A percentile compares a stretch with the other conserved stretches of the same genome.
Conservation (phyloP, 2,329 filamentous ascomycete genomes). For the Fusarium sp. region DNA sequence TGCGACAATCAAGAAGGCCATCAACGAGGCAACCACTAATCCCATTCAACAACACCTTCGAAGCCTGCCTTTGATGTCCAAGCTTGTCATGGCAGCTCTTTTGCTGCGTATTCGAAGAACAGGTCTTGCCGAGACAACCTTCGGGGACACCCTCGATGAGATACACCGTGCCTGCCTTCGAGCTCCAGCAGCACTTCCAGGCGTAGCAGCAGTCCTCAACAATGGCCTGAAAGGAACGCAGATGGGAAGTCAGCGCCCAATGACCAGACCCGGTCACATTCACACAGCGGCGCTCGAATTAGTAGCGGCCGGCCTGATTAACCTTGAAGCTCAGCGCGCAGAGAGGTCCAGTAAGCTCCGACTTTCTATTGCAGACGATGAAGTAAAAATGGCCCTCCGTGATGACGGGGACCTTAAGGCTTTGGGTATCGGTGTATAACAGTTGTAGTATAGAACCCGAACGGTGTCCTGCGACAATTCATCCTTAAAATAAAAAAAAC, state of each 20-base stretch:
- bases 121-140: slow-evolving; percentile 85
- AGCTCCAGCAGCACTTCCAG: slow-evolving; percentile 48
- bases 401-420: slow-evolving; percentile 89
- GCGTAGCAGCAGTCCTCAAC: slow-evolving; percentile 50
- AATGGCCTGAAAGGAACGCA: slow-evolving; percentile 44
- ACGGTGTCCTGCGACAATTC: slow-evolving; percentile 15
- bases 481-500: slow-evolving; percentile 12
- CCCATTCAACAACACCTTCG: slow-evolving; percentile 91
- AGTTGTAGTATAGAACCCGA: slow-evolving; percentile 39
- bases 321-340: slow-evolving; percentile 80
- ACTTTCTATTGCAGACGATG: slow-evolving; percentile 87
- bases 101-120: slow-evolving; percentile 82
- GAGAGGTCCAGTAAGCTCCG: slow-evolving; percentile 90
- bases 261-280: slow-evolving; percentile 56
- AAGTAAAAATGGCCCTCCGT: slow-evolving; percentile 86
- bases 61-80: slow-evolving; percentile 81
- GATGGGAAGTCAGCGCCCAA: slow-evolving; percentile 42
- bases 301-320: slow-evolving; percentile 86
- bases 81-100: slow-evolving; percentile 86
- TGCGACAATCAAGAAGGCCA: slow-evolving; percentile 90
- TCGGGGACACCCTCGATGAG: slow-evolving; percentile 91
- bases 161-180: slow-evolving; percentile 53
- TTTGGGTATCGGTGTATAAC: slow-evolving; percentile 68
- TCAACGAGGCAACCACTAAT: slow-evolving; percentile 92
- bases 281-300: slow-evolving; percentile 82